These are phyloP conservation scores for Coleophoma eucalyptorum DNA, from an alignment of 2,329 filamentous ascomycete genomes.

Conservation along the genomic window DNA sequence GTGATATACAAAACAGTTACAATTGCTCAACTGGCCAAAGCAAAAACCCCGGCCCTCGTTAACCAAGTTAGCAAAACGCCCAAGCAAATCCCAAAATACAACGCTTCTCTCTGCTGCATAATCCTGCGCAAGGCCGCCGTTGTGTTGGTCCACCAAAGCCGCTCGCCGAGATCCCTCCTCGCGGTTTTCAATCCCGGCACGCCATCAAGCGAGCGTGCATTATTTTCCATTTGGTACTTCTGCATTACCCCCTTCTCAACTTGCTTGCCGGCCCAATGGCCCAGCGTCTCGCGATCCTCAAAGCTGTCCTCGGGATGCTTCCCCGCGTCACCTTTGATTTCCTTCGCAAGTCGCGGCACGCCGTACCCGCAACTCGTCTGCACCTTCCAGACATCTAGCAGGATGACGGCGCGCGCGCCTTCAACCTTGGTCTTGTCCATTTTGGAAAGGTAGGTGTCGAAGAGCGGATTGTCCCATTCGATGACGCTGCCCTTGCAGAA, in stretches of 20 bases:
- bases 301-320: slow-evolving; percentile 38
- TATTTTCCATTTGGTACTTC: slow-evolving; percentile 54
- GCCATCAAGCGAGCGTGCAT: slow-evolving; percentile 53
- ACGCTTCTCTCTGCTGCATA: slow-evolving; percentile 4
- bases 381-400: slow-evolving; percentile 59
- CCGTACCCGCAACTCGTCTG: slow-evolving; percentile 66
- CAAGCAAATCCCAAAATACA: slow-evolving; percentile 8
- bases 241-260: slow-evolving; percentile 44
- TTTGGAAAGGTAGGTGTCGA: slow-evolving; percentile 35
- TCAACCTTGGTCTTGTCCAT: slow-evolving; percentile 41
- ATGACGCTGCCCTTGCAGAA: slow-evolving; percentile 58
- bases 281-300: slow-evolving; percentile 52
- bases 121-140: slow-evolving; percentile 11
- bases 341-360: slow-evolving; percentile 39
- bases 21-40: too few species aligned
- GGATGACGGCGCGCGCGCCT: slow-evolving; percentile 56
- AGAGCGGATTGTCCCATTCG: slow-evolving; percentile 52
- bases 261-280: slow-evolving; percentile 44
- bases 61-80: slow-evolving; percentile 4
- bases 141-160: slow-evolving; percentile 37
- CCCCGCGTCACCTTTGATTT: slow-evolving; percentile 1
- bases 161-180: slow-evolving; percentile 44
- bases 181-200: slow-evolving; percentile 53
- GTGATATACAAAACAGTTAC: too few species aligned
- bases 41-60: too few species aligned